A percentile compares a stretch with the other conserved stretches of the same genome.
These are phyloP conservation scores for Apium graveolens DNA, from an alignment of 129 eudicot genomes.

Conservation along the genomic window DNA sequence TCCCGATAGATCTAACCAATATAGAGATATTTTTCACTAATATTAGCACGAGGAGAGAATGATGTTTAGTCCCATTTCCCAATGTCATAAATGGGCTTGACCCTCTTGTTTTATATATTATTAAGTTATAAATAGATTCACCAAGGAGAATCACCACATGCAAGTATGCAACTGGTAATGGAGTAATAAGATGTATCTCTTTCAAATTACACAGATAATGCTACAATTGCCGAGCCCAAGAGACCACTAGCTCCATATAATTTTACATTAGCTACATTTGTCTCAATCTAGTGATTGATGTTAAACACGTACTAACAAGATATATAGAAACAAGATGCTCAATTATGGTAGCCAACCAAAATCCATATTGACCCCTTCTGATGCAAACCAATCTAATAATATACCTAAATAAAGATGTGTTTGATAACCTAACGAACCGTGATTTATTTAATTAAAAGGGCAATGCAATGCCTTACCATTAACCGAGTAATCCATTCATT, in stretches of 20 bases:
- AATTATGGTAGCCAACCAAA: not conserved
- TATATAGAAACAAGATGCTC: not conserved
- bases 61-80: not conserved
- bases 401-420: not conserved
- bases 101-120: not conserved
- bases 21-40: not conserved
- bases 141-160: not conserved
- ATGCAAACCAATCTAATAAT: not conserved
- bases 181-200: not conserved
- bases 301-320: not conserved
- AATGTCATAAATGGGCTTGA: not conserved
- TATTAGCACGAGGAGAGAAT: not conserved
- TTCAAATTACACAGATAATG: not conserved
- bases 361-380: not conserved
- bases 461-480: no score
- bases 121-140: not conserved
- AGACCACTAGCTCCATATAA: not conserved
- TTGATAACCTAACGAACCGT: not conserved
- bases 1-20: no score
- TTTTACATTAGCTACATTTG: not conserved
- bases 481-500: no score
- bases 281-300: not conserved
- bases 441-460: no score
- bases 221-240: not conserved
- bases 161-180: not conserved